Evolutionary conservation across 2,329 filamentous ascomycete species (phyloP).

Genomic region (Aspergillus tubingensis): DNA sequence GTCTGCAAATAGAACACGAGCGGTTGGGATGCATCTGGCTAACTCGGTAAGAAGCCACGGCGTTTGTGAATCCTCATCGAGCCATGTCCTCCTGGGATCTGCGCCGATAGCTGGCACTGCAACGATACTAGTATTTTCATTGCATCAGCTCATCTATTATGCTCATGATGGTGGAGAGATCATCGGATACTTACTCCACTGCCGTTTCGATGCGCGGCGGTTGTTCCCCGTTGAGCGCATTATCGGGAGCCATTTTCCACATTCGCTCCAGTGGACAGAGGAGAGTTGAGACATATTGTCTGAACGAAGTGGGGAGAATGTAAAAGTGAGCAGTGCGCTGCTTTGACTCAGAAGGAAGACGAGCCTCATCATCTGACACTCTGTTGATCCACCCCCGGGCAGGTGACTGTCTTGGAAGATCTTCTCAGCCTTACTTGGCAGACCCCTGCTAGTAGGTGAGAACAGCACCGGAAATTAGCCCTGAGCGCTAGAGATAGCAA

Average conservation of each 20-base stretch:
- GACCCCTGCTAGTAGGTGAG: background rate
- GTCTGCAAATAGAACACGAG: slow-evolving; percentile 32
- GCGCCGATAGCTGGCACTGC: slow-evolving; percentile 40
- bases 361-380: slow-evolving; percentile 9
- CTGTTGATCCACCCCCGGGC: slow-evolving; percentile 2
- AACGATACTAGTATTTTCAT: slow-evolving; percentile 30
- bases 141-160: background rate
- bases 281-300: background rate
- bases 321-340: background rate
- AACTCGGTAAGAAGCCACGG: slow-evolving; percentile 32
- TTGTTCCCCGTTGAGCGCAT: slow-evolving; percentile 1
- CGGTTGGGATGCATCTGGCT: slow-evolving; percentile 24
- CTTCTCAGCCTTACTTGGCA: slow-evolving; percentile 2
- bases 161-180: background rate
- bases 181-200: slow-evolving; percentile 30
- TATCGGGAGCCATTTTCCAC: slow-evolving; percentile 10
- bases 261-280: background rate
- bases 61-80: slow-evolving; percentile 16
- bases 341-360: background rate
- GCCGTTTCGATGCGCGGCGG: slow-evolving; percentile 6
- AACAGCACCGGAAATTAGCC: background rate
- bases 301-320: background rate
- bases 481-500: background rate
- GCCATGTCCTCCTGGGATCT: slow-evolving; percentile 33
- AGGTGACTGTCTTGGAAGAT: slow-evolving; percentile 4